These are phyloP conservation scores for Thalassiosira exigua DNA, from an alignment of 352 stramenopile species.

Conservation along the genomic window DNA sequence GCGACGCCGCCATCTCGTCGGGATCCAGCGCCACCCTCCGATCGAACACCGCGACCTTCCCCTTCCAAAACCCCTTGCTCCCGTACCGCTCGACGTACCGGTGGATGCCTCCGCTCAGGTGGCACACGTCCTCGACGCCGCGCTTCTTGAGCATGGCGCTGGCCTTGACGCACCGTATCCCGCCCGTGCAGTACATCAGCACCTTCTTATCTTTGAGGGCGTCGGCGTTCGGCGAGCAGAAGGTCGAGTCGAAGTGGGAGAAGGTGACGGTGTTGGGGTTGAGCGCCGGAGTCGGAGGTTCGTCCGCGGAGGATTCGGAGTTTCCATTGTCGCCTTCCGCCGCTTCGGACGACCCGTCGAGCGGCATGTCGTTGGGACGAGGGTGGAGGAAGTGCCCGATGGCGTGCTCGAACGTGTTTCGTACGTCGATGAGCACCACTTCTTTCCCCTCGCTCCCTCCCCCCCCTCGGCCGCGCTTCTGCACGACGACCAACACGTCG, in stretches of 20 bases:
- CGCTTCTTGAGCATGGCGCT: slow-evolving; percentile 77
- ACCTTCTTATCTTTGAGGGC: slow-evolving; percentile 80
- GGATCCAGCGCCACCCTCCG: slow-evolving; percentile 74
- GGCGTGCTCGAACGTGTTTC: slow-evolving; percentile 82
- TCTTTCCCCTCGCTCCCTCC: slow-evolving; percentile 33
- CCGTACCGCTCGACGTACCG: slow-evolving; percentile 85
- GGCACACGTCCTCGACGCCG: slow-evolving; percentile 75
- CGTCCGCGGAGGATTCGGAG: not conserved
- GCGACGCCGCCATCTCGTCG: slow-evolving; percentile 19
- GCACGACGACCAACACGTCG: slow-evolving; percentile 43
- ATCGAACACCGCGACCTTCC: slow-evolving; percentile 88
- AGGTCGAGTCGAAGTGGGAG: slow-evolving; percentile 76
- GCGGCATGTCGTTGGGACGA: not conserved
- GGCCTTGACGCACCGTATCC: slow-evolving; percentile 84
- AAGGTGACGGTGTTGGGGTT: slow-evolving; percentile 82
- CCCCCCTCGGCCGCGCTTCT: slow-evolving; percentile 9
- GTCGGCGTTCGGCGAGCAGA: slow-evolving; percentile 64
- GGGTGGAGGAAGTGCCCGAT: slow-evolving; percentile 78
- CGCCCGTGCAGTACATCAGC: slow-evolving; percentile 81
- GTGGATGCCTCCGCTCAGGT: slow-evolving; percentile 85
- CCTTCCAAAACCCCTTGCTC: slow-evolving; percentile 80
- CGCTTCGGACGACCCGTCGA: not conserved
- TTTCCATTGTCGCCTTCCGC: slow-evolving; percentile 7
- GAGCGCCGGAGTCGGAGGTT: slow-evolving; percentile 53
- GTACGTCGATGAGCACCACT: slow-evolving; percentile 80